Evolutionary conservation across 202 grass and related monocot genomes (phyloP).

Genomic region (Zizania palustris): DNA sequence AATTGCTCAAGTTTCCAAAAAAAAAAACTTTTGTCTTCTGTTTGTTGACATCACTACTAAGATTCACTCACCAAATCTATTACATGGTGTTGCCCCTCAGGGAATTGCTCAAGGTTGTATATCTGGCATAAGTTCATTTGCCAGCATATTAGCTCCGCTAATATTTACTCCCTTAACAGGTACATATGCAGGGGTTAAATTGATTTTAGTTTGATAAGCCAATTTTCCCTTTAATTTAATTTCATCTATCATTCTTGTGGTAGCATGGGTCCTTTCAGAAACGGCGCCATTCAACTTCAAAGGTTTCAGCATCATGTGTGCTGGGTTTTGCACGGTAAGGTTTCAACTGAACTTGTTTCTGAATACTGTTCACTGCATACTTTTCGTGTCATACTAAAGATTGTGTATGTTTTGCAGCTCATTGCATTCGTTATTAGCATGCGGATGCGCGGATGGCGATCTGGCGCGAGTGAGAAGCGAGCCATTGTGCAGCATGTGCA

Average conservation of each 20-base stretch:
- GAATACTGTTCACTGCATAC: not conserved
- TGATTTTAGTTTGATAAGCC: not conserved
- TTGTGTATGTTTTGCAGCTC: conserved; percentile 44
- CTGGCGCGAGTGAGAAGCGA: conserved; percentile 28
- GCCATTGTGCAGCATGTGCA: conserved; percentile 27
- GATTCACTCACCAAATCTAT: not conserved
- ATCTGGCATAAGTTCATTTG: conserved; percentile 85
- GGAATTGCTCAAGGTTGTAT: conserved; percentile 97
- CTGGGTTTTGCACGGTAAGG: conserved; percentile 77
- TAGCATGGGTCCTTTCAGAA: conserved; percentile 88
- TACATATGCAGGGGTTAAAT: not conserved
- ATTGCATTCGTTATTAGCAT: conserved; percentile 69
- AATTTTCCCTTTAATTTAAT: not conserved
- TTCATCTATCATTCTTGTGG: not conserved
- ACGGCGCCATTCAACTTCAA: conserved; percentile 78
- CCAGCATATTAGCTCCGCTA: conserved; percentile 77
- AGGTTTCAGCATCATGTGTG: conserved; percentile 91
- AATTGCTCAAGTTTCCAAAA: conserved; percentile 95
- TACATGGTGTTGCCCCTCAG: conserved; percentile 40
- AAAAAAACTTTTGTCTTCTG: not conserved
- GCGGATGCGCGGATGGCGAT: conserved; percentile 38
- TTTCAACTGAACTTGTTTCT: not conserved
- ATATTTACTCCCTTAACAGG: conserved; percentile 89
- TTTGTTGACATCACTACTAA: not conserved
- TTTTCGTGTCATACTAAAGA: not conserved